phyloP scores from a whole-genome alignment of 345 rosid species.

The Dipteronia sinensis region DNA sequence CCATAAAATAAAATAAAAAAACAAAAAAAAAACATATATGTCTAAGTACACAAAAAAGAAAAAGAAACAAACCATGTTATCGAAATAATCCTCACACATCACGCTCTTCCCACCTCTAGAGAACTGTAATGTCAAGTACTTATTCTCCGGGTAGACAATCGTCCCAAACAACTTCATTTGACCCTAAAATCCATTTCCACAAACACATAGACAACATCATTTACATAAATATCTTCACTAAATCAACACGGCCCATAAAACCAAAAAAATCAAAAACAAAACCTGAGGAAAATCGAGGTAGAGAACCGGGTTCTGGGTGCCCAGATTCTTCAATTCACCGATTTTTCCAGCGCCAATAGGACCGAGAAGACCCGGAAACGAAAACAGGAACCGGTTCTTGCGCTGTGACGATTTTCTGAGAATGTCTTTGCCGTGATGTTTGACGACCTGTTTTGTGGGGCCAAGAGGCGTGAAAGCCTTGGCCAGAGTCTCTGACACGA shows the following conservation, averaged over 20 bases:
- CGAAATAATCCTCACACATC: slow-evolving; percentile 68
- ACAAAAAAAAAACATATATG: not conserved
- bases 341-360: slow-evolving; percentile 74
- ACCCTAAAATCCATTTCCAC: slow-evolving; percentile 49
- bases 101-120: slow-evolving; percentile 85
- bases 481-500: slow-evolving; percentile 52
- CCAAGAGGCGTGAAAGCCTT: slow-evolving; percentile 39
- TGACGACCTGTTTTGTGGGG: slow-evolving; percentile 61
- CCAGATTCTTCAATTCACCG: slow-evolving; percentile 77
- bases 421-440: slow-evolving; percentile 84
- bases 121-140: slow-evolving; percentile 67
- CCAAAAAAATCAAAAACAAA: not conserved
- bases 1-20: not conserved
- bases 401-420: slow-evolving; percentile 79
- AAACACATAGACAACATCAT: not conserved
- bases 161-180: slow-evolving; percentile 94
- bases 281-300: slow-evolving; percentile 84
- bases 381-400: slow-evolving; percentile 69
- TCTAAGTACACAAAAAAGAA: not conserved
- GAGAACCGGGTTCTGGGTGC: slow-evolving; percentile 82
- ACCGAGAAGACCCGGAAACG: slow-evolving; percentile 75
- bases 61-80: slow-evolving; percentile 49
- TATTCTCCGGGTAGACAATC: slow-evolving; percentile 59
- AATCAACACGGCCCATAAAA: not conserved
- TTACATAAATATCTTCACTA: not conserved